Evolutionary conservation across 352 stramenopile species (phyloP).

Genomic region (Phytophthora kernoviae): DNA sequence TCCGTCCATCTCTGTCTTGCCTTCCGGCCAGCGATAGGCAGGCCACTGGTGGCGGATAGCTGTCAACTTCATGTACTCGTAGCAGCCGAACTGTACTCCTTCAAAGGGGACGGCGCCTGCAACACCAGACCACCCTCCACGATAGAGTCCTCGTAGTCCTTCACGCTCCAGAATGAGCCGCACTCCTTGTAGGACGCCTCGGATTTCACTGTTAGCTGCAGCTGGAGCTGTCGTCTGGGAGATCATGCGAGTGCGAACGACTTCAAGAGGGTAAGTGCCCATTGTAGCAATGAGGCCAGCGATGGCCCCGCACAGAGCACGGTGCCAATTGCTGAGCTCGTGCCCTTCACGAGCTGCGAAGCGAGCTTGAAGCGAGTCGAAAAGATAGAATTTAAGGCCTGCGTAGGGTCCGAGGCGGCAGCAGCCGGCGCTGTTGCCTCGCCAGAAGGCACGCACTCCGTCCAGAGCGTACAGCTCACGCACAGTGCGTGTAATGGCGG

Average conservation of each 20-base stretch:
- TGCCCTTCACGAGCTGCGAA: constrained; percentile 31
- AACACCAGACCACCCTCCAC: constrained; percentile 64
- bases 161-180: constrained; percentile 65
- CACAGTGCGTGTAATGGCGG: constrained; percentile 48
- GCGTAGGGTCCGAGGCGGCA: constrained; percentile 79
- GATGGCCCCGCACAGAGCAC: constrained; percentile 58
- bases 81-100: constrained; percentile 84
- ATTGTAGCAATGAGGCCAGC: constrained; percentile 76
- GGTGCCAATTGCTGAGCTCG: constrained; percentile 54
- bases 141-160: constrained; percentile 75
- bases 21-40: constrained; percentile 62
- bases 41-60: constrained; percentile 54
- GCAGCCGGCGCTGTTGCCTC: constrained; percentile 76
- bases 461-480: constrained; percentile 68
- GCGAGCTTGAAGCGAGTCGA: constrained; percentile 63
- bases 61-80: constrained; percentile 79
- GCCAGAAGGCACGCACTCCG: constrained; percentile 78
- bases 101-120: constrained; percentile 81
- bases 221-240: constrained; percentile 47
- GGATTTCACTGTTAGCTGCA: constrained; percentile 47
- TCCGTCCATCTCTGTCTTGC: constrained; percentile 70
- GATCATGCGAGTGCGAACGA: constrained; percentile 85
- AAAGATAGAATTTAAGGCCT: constrained; percentile 84
- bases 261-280: constrained; percentile 80
- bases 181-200: constrained; percentile 61